phyloP scores from a whole-genome alignment of 768 basidiomycete species.

The Candolleomyces eurysporus region DNA sequence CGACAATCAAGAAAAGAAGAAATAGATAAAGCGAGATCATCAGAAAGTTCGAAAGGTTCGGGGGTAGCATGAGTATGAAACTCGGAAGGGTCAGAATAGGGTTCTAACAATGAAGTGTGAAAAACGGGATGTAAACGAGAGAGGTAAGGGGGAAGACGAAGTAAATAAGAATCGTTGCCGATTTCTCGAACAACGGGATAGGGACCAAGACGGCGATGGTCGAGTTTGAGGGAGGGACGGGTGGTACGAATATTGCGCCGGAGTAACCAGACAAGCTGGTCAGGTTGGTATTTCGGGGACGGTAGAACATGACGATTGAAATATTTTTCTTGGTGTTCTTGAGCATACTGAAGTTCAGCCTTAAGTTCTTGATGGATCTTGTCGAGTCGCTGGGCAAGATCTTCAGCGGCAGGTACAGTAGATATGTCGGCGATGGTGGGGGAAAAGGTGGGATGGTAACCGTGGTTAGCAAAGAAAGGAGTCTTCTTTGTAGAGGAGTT shows the following conservation, averaged over 20 bases:
- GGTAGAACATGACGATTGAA: slow-evolving; percentile 24
- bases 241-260: slow-evolving; percentile 37
- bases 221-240: slow-evolving; percentile 39
- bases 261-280: slow-evolving; percentile 36
- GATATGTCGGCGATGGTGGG: slow-evolving; percentile 24
- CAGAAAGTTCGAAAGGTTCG: slow-evolving; percentile 16
- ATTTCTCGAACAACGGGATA: not conserved
- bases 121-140: slow-evolving; percentile 28
- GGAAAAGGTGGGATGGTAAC: slow-evolving; percentile 29
- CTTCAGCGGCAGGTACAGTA: slow-evolving; percentile 28
- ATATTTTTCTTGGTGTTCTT: slow-evolving; percentile 23
- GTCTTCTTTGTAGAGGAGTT: slow-evolving; percentile 31
- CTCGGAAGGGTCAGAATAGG: slow-evolving; percentile 25
- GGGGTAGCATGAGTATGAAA: slow-evolving; percentile 26
- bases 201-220: slow-evolving; percentile 22
- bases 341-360: slow-evolving; percentile 27
- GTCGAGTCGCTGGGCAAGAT: slow-evolving; percentile 24
- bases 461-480: slow-evolving; percentile 37
- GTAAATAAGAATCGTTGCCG: slow-evolving; percentile 1
- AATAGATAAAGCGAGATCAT: slow-evolving; percentile 20
- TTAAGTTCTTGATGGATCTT: slow-evolving; percentile 31
- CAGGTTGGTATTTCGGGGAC: slow-evolving; percentile 26
- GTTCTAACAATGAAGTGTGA: slow-evolving; percentile 28
- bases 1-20: slow-evolving; percentile 27
- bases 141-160: slow-evolving; percentile 7